A percentile compares a stretch with the other conserved stretches of the same genome.
phyloP scores from a whole-genome alignment of 345 rosid genomes.

The Gossypioides kirkii region DNA sequence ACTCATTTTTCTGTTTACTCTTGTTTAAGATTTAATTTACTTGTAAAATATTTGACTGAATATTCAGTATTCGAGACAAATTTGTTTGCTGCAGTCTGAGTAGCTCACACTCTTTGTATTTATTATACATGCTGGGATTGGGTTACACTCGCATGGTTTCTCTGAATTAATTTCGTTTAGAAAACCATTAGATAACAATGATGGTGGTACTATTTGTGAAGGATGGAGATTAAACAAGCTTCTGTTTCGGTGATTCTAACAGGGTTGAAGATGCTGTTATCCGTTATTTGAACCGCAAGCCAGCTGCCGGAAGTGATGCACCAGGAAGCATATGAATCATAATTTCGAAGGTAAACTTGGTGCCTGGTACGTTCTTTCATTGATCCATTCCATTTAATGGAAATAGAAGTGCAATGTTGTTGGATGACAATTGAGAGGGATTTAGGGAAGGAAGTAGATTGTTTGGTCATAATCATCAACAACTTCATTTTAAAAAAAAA shows the following conservation, averaged over 20 bases:
- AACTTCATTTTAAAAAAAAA: not conserved
- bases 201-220: not conserved
- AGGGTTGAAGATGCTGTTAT: slow-evolving; percentile 6
- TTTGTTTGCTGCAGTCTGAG: not conserved
- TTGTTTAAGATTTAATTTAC: not conserved
- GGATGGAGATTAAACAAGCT: not conserved
- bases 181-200: not conserved
- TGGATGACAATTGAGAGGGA: slow-evolving; percentile 10
- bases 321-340: not conserved
- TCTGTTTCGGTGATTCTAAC: not conserved
- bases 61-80: not conserved
- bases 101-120: not conserved
- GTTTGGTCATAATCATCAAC: not conserved
- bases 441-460: slow-evolving; percentile 18
- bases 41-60: not conserved
- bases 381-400: slow-evolving; percentile 6
- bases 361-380: not conserved
- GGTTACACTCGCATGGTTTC: not conserved
- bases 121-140: not conserved
- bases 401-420: slow-evolving; percentile 15
- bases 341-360: not conserved
- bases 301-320: not conserved
- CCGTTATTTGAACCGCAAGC: not conserved
- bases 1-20: not conserved
- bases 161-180: not conserved